phyloP scores from a whole-genome alignment of 139 green algal species.

The Tetraselmis chui region DNA sequence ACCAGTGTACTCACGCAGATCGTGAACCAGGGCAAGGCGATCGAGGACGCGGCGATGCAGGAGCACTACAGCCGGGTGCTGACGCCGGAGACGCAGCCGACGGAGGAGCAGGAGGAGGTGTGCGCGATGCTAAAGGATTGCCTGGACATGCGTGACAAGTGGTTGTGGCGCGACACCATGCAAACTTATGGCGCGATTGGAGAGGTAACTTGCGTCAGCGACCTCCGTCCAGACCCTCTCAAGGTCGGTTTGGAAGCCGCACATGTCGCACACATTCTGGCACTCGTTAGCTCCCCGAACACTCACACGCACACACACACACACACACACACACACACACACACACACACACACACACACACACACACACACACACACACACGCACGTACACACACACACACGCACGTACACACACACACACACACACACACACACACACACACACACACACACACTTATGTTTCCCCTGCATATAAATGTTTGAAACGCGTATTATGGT shows the following conservation, averaged over 20 bases:
- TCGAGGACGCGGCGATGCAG: conserved; percentile 54
- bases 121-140: conserved; percentile 80
- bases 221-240: conserved; percentile 7
- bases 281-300: conserved; percentile 3
- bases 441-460: no score
- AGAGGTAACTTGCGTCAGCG: conserved; percentile 6
- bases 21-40: conserved; percentile 10
- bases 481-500: no score
- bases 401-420: no score
- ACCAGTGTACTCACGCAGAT: not conserved
- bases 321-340: no score
- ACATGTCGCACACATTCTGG: conserved; percentile 3
- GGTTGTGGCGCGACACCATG: conserved; percentile 61
- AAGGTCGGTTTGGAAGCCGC: conserved; percentile 1
- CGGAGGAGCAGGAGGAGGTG: conserved; percentile 71
- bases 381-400: no score
- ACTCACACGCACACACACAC: no score
- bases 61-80: conserved; percentile 65
- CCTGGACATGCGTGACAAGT: conserved; percentile 75
- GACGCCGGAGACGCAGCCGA: conserved; percentile 46
- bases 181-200: conserved; percentile 17
- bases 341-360: no score
- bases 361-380: no score
- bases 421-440: no score
- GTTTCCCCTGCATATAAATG: no score